Evolutionary conservation across 2,329 filamentous ascomycete species (phyloP).

Genomic region (Aureobasidium sp.): DNA sequence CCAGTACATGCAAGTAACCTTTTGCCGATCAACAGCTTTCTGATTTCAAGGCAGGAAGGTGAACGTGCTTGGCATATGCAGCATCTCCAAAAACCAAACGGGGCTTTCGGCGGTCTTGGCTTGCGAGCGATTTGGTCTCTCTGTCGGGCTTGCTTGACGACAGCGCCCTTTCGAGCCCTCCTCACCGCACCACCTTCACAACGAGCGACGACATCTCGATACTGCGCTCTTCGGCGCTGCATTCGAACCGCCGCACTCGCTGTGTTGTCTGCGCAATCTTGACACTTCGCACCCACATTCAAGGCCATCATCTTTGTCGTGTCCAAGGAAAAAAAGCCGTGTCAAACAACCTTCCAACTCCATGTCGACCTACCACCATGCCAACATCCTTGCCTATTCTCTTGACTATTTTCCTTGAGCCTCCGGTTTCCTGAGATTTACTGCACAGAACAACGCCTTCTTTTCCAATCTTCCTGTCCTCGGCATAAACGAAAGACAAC

Average conservation of each 20-base stretch:
- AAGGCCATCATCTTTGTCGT: slow-evolving; percentile 1
- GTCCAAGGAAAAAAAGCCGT: slow-evolving; percentile 4
- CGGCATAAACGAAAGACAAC: neutral
- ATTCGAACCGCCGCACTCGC: neutral
- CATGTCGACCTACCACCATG: slow-evolving; percentile 45
- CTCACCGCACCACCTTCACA: neutral
- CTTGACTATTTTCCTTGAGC: slow-evolving; percentile 46
- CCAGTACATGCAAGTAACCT: neutral
- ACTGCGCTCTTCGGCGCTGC: neutral
- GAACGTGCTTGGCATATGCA: neutral
- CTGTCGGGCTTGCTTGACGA: neutral
- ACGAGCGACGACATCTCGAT: neutral
- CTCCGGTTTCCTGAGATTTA: slow-evolving; percentile 35
- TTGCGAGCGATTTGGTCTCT: slow-evolving; percentile 2
- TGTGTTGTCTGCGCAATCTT: neutral
- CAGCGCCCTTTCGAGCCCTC: slow-evolving; percentile 1
- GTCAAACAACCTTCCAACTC: slow-evolving; percentile 15
- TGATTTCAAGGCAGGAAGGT: neutral
- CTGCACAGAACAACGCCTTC: neutral
- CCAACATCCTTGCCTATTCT: slow-evolving; percentile 39
- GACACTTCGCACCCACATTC: neutral
- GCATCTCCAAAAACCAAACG: neutral
- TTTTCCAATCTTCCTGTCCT: slow-evolving; percentile 13
- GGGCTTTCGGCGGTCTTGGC: neutral
- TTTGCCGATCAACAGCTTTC: neutral